Percentiles rank a stretch among this genome's conserved stretches.
Evolutionary conservation across 163 green algal species (phyloP).

Genomic region (Volvox carteri): DNA sequence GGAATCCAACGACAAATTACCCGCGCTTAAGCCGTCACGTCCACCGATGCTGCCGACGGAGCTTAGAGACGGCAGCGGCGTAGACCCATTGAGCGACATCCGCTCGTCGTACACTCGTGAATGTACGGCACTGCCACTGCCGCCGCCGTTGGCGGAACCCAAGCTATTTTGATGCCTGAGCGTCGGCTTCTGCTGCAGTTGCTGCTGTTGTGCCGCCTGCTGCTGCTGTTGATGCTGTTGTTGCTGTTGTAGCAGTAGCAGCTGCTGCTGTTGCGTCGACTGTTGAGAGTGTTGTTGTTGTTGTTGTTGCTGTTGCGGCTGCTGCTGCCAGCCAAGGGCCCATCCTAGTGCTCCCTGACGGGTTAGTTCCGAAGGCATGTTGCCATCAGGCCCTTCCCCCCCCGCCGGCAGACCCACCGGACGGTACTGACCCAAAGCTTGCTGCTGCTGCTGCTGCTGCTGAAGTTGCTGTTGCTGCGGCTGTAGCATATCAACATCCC

Average conservation of each 20-base stretch:
- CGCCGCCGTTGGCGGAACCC: not conserved
- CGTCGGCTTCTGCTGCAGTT: not conserved
- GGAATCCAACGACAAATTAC: not conserved
- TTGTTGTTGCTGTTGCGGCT: constrained; percentile 1
- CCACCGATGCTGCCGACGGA: not conserved
- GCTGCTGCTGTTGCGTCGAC: not conserved
- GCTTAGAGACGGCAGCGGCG: not conserved
- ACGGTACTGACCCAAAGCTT: too few species aligned
- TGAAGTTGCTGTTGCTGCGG: constrained; percentile 6
- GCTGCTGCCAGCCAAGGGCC: too few species aligned
- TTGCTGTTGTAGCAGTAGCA: not conserved
- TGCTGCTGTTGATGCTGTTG: not conserved
- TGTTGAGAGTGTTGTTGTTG: not conserved
- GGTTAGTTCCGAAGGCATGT: too few species aligned
- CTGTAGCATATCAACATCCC: not conserved
- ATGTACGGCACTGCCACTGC: not conserved
- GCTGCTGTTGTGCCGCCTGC: constrained; percentile 16
- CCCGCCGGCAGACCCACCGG: too few species aligned
- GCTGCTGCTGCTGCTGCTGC: constrained; percentile 23
- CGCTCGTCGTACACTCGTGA: constrained; percentile 26
- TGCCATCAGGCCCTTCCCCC: too few species aligned
- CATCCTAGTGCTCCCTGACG: too few species aligned
- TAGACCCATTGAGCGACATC: not conserved
- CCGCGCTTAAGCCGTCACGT: not conserved
- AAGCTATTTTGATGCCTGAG: not conserved